Evolutionary conservation across 2,329 filamentous ascomycete species (phyloP).

Genomic region (Pseudogymnoascus sp.): DNA sequence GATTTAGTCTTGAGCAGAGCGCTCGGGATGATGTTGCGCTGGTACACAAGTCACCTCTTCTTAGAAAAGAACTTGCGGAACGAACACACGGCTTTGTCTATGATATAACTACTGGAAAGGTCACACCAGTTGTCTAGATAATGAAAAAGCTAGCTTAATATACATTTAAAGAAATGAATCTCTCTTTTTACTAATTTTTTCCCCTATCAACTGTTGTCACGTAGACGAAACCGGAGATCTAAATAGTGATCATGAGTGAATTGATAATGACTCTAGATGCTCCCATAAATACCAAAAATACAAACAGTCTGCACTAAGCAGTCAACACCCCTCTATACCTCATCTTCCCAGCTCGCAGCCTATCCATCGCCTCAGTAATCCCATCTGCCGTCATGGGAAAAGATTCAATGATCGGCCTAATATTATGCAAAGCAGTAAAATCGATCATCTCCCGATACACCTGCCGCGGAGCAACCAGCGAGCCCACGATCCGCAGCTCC

Average conservation of each 20-base stretch:
- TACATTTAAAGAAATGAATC: neutral
- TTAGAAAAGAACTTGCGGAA: conserved; percentile 21
- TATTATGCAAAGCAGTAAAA: conserved; percentile 50
- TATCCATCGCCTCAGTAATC: conserved; percentile 45
- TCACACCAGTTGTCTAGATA: conserved; percentile 11
- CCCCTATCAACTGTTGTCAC: neutral
- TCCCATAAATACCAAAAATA: neutral
- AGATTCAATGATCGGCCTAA: conserved; percentile 50
- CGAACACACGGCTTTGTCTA: conserved; percentile 18
- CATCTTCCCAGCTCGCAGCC: conserved; percentile 48
- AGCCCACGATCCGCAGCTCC: conserved; percentile 25
- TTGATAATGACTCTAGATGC: neutral
- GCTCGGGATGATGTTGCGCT: conserved; percentile 22
- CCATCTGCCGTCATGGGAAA: conserved; percentile 46
- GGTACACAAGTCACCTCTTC: conserved; percentile 17
- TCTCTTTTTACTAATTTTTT: neutral
- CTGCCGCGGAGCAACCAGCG: conserved; percentile 30
- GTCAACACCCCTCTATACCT: conserved; percentile 41
- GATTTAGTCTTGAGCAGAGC: conserved; percentile 20
- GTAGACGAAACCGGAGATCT: neutral
- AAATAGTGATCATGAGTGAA: neutral
- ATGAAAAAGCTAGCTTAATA: neutral
- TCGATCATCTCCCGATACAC: conserved; percentile 52
- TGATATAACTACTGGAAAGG: conserved; percentile 23
- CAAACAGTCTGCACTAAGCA: neutral